Evolutionary conservation across 2,329 filamentous ascomycete genomes (phyloP), one percentile per base, ranked within the genome.

Genomic region (Cladosporium halotolerans): DNA sequence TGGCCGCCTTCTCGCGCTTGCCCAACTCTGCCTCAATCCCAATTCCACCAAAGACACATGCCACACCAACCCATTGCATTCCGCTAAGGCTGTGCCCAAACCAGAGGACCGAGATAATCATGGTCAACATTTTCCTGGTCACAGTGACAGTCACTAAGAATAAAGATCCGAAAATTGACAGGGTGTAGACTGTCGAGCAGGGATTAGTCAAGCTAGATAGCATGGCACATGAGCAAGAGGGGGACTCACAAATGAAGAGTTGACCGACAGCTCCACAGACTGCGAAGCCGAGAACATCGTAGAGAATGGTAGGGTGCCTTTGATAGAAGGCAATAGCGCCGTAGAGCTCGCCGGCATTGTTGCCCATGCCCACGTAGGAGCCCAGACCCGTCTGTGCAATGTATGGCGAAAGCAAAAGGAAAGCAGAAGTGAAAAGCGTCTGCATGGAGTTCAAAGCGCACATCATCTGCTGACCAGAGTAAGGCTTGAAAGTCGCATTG

Each of bases 401-500:
- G 74, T 85, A 89, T 0, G 93, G 93, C 63, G 84, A 87, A 16
- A 90, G 66, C 14, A 92, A 59, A 42, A 99, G 81, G 65, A 95
- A 97, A 0, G 74, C 66, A 16, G 81, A 77, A 3, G 91, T 97
- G 53, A 97, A 76, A 44, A 83, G 66, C 3, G 90, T 92, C 62
- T 82, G 86, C 71, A 97, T 86, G 53, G 96, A 76, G 69, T 97
- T 99, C 72, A 96, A 89, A 38, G 92, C 91, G 68, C 91, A 95
- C 93, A 99, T 99, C 93, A 99, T 99, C 79, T 99, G 93, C 55
- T 92, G 90, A 9, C 93, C 93, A 2, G 83, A 82, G 69, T 93
- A 96, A 11, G 85, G 84, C 59, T 82, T 83, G 72, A 90, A 95
- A 1, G 72, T 67, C 23, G 74, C 71, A 70, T 97, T 96, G 70